Base-by-base conservation (phyloP, 208 protist genomes). In the Herpetomonas muscarum region DNA sequence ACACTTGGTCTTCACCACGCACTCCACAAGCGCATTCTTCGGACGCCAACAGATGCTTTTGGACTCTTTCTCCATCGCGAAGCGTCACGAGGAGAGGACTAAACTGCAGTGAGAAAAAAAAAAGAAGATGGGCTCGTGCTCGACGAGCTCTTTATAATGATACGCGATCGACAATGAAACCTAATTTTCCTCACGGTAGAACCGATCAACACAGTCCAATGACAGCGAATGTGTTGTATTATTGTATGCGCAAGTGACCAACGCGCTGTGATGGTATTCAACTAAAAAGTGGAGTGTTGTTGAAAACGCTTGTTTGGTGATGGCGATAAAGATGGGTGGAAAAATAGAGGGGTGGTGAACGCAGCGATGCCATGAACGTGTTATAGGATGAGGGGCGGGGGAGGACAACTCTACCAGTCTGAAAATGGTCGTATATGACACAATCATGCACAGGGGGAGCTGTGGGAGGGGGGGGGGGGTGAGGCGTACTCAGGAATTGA, bases 31-130 rank as follows among this genome's bases (percentile, higher is more conserved):
- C 1, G 84, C 84, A 54, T 94, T 86, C 59, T 94, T 94, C 1
- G 87, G 84, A 6, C 87, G 64, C 87, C 87, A 94, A 68, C 87
- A 94, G 25, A 90, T 86, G 34, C 75, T 76, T 61, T 94, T 94
- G 19, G 62, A 59, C 36, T 89, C 73, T 59, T 84, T 86, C 36
- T 93, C 87, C 83, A 93, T 93, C 13, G 29, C 15, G 39, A 3
- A 26, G 21, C 6, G 24, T n/a, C 4, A 2, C 4, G 24, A 19
- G 22, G 24, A 29, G 24, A 13, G 45, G 24, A 50, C 5, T 9
- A 9, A 50, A 39, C 34, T 17, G 13, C 13, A 39, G 9, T 39
- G 34, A 13, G 34, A n/a, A n/a, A 39, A 39, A 39, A 39, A 39
- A 39, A 39, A 39, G 15, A 39, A 15, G 10, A 17, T 39, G 10